phyloP scores from a whole-genome alignment of 352 stramenopile genomes.

The Phytophthora pisi region DNA sequence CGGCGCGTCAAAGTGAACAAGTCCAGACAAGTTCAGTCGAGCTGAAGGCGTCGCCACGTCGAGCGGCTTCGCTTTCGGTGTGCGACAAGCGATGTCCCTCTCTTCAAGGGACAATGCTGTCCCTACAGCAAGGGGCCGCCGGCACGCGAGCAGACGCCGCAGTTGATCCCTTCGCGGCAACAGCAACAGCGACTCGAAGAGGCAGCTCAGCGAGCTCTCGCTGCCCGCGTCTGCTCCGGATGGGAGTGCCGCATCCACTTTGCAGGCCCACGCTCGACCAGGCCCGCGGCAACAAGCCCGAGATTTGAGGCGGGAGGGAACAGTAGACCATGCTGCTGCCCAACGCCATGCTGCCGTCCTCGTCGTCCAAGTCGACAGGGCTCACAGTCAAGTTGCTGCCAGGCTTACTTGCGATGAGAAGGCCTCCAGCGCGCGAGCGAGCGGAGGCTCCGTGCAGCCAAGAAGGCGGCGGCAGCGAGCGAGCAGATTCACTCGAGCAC shows the following conservation, averaged over 20 bases:
- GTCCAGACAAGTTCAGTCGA: slow-evolving; percentile 36
- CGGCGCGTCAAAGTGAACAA: slow-evolving; percentile 15
- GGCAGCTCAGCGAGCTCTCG: background rate
- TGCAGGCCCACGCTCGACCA: background rate
- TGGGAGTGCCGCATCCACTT: slow-evolving; percentile 11
- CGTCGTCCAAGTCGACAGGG: no score
- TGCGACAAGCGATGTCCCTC: background rate
- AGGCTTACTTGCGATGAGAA: background rate
- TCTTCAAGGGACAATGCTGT: slow-evolving; percentile 7
- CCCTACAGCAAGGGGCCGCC: background rate
- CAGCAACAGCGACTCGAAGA: background rate
- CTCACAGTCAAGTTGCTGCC: background rate
- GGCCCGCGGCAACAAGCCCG: no score
- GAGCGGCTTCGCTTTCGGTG: slow-evolving; percentile 7
- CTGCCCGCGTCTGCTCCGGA: slow-evolving; percentile 7
- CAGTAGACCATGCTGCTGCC: background rate
- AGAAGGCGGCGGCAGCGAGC: background rate
- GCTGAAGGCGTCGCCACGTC: slow-evolving; percentile 24
- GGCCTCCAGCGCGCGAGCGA: background rate
- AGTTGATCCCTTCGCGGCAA: slow-evolving; percentile 14
- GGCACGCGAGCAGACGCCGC: slow-evolving; percentile 18
- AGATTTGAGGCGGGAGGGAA: background rate
- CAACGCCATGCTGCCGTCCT: background rate
- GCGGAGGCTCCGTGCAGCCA: background rate
- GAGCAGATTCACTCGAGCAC: background rate